Evolutionary conservation across 2,329 filamentous ascomycete species (phyloP), one percentile per base, ranked within the genome.

Genomic region (Colletotrichum kahawae): DNA sequence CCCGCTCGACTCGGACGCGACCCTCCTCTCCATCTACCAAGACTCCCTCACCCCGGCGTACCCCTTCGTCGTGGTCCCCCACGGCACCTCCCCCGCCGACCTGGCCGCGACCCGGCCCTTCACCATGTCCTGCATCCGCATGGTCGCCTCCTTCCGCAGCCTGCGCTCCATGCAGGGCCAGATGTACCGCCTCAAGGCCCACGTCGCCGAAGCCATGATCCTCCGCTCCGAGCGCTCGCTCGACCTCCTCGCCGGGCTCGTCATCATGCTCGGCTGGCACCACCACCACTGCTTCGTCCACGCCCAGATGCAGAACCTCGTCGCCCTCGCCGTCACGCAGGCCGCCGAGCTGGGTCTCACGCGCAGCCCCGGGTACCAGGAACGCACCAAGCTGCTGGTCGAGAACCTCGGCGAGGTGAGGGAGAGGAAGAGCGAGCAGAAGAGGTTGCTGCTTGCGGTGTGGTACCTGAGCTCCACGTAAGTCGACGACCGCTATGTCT

Each of bases 381-480:
- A 89, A 73, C 83, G 85, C 34, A 85, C 84, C 1, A 84, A 82
- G 34, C 76, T 88, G 18, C 82, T 88, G 80, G 82, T 87, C 5
- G 81, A 85, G 2, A 81, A 85, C 33, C 85, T 85, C 0, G 83
- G 84, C 21, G 78, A 82, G 29, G 83, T 84, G 0, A 81, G 78
- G 31, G 79, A 80, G 4, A 85, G 88, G 12, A 88, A 86, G 0
- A 85, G 88, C 16, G 90, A 91, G 43, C 89, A 91, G 76, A 84
- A 86, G 16, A 84, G 90, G n/a, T 84, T 86, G 0, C 82, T 90
- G 3, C 82, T 90, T 1, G 90, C 88, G 0, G 86, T 88, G 5
- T 91, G 89, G 86, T 91, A 90, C 77, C 76, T 91, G 51, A 87
- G 84, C n/a, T 90, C 88, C 13, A 84, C 86, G 89, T 91, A 82